Base-by-base conservation (phyloP, 75 land plant species). In the Pinus albicaulis region DNA sequence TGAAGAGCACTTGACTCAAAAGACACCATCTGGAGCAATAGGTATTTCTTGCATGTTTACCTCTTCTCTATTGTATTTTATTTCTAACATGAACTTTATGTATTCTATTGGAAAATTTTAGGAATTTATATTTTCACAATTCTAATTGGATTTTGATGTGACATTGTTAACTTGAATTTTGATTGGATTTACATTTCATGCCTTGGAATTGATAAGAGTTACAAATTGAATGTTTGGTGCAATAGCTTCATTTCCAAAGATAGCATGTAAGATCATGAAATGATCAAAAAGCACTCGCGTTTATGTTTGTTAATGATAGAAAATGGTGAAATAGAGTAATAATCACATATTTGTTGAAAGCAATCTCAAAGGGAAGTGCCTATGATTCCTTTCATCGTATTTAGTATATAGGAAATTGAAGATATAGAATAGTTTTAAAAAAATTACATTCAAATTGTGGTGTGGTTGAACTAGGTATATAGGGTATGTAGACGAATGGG, bases 1-100 rank as follows among this genome's bases (percentile, higher is more conserved):
- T 2, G 97, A 96, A 57, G 99, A 96, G 38, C 99, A 96, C 76
- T 78, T 96, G 80, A 75, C 87, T 76, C 84, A 10, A 48, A 48
- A 48, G 53, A 48, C 53, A 10, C 11, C 53, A 11, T 48, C 53
- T 48, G 53, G 53, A 48, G 53, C 53, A 48, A 10, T 48, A 48
- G 53, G 53, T 95, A 78, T 26, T 57, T 1, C 1, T 16, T 62
- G 25, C 25, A 55, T 24, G 57, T 58, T 59, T 55, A 28, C 75
- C 25, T 53, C 19, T 24, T 53, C 5, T 15, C 25, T 26, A 25
- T 60, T 56, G 19, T 6, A 57, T 23, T 55, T 15, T 24, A n/a
- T 53, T 25, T 16, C 36, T 1, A 8, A 55, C 17, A 56, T 16
- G 36, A 73, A 66, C 31, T 15, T 66, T 20, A 10, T 36, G 13